Evolutionary conservation across 768 basidiomycete species (phyloP).

Genomic region (Rhodotorula graminis): DNA sequence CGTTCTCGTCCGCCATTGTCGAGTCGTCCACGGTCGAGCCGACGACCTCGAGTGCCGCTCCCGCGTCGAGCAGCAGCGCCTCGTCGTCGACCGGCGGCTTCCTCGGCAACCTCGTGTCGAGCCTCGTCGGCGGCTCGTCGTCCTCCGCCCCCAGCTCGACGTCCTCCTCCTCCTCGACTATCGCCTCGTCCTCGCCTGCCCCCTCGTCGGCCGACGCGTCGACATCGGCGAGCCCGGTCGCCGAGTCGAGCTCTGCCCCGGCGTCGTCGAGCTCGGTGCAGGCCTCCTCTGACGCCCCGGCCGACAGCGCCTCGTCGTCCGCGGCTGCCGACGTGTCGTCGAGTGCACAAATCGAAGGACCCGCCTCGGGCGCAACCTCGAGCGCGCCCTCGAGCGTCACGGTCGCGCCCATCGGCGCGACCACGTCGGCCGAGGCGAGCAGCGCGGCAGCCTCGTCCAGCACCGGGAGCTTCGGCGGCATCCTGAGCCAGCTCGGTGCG

Average conservation of each 20-base stretch:
- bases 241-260: not conserved
- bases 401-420: not conserved
- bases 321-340: not conserved
- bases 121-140: no score
- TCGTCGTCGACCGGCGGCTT: no score
- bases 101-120: no score
- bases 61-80: not conserved
- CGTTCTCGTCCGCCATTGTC: no score
- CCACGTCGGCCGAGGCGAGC: not conserved
- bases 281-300: not conserved
- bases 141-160: no score
- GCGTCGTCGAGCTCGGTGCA: not conserved
- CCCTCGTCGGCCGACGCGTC: not conserved
- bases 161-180: no score
- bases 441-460: not conserved
- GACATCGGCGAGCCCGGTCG: not conserved
- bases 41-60: not conserved
- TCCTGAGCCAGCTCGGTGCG: conserved; percentile 3
- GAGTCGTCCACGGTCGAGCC: not conserved
- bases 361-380: not conserved
- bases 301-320: no score
- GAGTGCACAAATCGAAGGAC: not conserved
- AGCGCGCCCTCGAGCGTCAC: not conserved
- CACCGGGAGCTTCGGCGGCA: not conserved
- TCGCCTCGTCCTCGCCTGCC: no score